A percentile compares a stretch with the other conserved stretches of the same genome.
phyloP scores from a whole-genome alignment of 352 stramenopile species.

The Phytophthora pisi region DNA sequence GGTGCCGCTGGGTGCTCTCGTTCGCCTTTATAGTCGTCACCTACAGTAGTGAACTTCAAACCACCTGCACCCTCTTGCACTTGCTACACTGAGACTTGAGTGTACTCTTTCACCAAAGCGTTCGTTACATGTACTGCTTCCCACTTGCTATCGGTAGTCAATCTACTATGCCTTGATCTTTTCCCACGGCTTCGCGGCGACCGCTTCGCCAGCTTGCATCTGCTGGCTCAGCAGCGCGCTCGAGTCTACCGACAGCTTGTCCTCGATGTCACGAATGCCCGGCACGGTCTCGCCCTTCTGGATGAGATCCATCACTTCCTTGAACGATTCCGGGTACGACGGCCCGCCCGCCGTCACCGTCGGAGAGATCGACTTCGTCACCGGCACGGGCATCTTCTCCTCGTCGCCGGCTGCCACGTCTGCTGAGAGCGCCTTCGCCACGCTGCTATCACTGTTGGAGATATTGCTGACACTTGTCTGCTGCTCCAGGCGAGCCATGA shows the following conservation, averaged over 20 bases:
- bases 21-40: slow-evolving; percentile 1
- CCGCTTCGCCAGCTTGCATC: slow-evolving; percentile 24
- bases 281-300: slow-evolving; percentile 76
- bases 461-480: slow-evolving; percentile 47
- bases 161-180: slow-evolving; percentile 39
- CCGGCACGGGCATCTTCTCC: slow-evolving; percentile 33
- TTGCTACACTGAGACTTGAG: neutral
- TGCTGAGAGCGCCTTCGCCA: slow-evolving; percentile 16
- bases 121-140: neutral
- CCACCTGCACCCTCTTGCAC: neutral
- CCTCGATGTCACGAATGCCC: slow-evolving; percentile 75
- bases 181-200: slow-evolving; percentile 51
- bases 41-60: slow-evolving; percentile 14
- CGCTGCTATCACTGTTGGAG: slow-evolving; percentile 17
- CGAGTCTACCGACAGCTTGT: slow-evolving; percentile 73
- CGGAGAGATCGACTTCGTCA: slow-evolving; percentile 19
- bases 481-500: slow-evolving; percentile 61
- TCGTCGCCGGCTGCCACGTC: slow-evolving; percentile 8
- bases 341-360: slow-evolving; percentile 35
- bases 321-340: slow-evolving; percentile 73
- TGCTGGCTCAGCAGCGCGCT: slow-evolving; percentile 31
- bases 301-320: slow-evolving; percentile 76
- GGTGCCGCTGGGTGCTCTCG: neutral
- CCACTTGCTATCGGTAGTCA: neutral
- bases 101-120: slow-evolving; percentile 15